phyloP scores from a whole-genome alignment of 2,329 filamentous ascomycete genomes.

The Sordariomycetes sp. region DNA sequence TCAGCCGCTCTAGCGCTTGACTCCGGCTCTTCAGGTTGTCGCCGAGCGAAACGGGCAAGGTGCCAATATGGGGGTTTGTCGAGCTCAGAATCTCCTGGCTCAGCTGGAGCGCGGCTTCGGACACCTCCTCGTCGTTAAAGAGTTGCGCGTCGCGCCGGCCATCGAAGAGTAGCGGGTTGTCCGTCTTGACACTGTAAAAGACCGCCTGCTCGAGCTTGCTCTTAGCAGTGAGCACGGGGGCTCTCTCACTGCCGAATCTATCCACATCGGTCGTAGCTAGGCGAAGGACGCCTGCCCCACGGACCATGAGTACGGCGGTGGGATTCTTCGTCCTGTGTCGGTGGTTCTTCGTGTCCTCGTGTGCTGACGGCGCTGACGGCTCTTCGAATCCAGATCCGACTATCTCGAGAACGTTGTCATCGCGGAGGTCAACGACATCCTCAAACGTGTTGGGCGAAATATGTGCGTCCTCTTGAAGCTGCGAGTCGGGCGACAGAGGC shows the following conservation, averaged over 20 bases:
- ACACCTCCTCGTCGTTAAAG: slow-evolving; percentile 61
- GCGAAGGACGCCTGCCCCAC: slow-evolving; percentile 51
- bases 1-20: slow-evolving; percentile 64
- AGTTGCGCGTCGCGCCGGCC: slow-evolving; percentile 48
- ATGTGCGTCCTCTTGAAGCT: slow-evolving; percentile 59
- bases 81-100: slow-evolving; percentile 77
- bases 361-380: slow-evolving; percentile 21
- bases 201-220: slow-evolving; percentile 90
- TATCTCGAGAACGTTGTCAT: slow-evolving; percentile 52
- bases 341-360: slow-evolving; percentile 37
- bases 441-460: slow-evolving; percentile 61
- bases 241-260: slow-evolving; percentile 45
- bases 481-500: slow-evolving; percentile 63
- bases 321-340: slow-evolving; percentile 49
- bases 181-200: slow-evolving; percentile 73
- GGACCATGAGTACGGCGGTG: slow-evolving; percentile 49
- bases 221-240: slow-evolving; percentile 64
- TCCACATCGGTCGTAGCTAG: slow-evolving; percentile 48
- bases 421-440: slow-evolving; percentile 73
- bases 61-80: slow-evolving; percentile 61
- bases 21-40: slow-evolving; percentile 67
- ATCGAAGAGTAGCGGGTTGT: slow-evolving; percentile 82
- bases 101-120: slow-evolving; percentile 64
- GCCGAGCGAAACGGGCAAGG: slow-evolving; percentile 65
- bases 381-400: slow-evolving; percentile 56